Conservation (phyloP, 2,329 filamentous ascomycete species). For the Verticillium alfalfae region DNA sequence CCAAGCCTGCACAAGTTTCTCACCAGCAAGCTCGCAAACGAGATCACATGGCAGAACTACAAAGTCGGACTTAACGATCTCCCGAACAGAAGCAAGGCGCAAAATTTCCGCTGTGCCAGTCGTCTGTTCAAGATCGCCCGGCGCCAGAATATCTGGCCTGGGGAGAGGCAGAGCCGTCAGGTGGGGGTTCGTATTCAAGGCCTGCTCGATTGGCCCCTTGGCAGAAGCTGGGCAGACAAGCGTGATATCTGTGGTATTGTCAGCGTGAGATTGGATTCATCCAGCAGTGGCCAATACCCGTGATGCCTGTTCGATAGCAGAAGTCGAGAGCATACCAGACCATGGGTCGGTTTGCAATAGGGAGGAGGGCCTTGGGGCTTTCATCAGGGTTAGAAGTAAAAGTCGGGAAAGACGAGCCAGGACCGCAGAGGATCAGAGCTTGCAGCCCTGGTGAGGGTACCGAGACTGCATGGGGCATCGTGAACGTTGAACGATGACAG, state of each 20-base stretch:
- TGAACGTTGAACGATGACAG: slow-evolving; percentile 4
- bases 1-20: slow-evolving; percentile 82
- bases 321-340: slow-evolving; percentile 86
- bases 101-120: slow-evolving; percentile 88
- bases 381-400: slow-evolving; percentile 78
- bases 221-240: slow-evolving; percentile 61
- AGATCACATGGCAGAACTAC: slow-evolving; percentile 89
- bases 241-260: slow-evolving; percentile 46
- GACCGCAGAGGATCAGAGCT: slow-evolving; percentile 77
- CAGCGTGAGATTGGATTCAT: background rate
- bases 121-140: slow-evolving; percentile 69
- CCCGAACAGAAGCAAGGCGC: slow-evolving; percentile 73
- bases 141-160: slow-evolving; percentile 70
- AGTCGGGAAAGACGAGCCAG: slow-evolving; percentile 74
- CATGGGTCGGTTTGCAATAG: slow-evolving; percentile 82
- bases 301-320: slow-evolving; percentile 75
- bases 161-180: slow-evolving; percentile 62
- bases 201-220: slow-evolving; percentile 59
- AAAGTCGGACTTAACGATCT: slow-evolving; percentile 79
- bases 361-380: slow-evolving; percentile 75
- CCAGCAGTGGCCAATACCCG: slow-evolving; percentile 44
- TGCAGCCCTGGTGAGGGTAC: slow-evolving; percentile 74
- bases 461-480: slow-evolving; percentile 71
- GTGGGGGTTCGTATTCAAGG: slow-evolving; percentile 72
- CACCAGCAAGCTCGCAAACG: slow-evolving; percentile 81